Evolutionary conservation across 179 eudicot genomes (phyloP).

Genomic region (Drosera spatulata): DNA sequence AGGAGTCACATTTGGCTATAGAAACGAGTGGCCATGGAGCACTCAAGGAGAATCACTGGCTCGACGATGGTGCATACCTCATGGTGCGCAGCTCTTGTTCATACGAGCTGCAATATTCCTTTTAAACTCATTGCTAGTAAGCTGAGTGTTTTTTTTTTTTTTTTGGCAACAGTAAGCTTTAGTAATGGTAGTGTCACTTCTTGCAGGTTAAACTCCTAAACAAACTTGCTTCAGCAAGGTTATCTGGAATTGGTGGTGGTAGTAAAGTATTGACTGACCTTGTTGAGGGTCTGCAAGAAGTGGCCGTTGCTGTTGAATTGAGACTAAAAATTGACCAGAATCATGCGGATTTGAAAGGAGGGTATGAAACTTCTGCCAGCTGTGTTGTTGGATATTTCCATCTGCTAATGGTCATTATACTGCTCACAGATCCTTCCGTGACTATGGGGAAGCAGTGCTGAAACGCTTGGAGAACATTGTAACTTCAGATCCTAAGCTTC

Average conservation of each 20-base stretch:
- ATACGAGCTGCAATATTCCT: no score
- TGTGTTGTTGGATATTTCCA: no score
- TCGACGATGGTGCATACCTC: slow-evolving; percentile 98
- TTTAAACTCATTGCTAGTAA: no score
- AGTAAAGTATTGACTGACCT: slow-evolving; percentile 90
- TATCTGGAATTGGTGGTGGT: slow-evolving; percentile 58
- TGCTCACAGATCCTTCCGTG: slow-evolving; percentile 22
- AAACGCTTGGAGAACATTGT: slow-evolving; percentile 61
- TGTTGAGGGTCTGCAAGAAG: slow-evolving; percentile 80
- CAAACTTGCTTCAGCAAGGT: slow-evolving; percentile 92
- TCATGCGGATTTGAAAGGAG: slow-evolving; percentile 84
- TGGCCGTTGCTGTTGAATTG: slow-evolving; percentile 68
- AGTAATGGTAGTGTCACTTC: background rate
- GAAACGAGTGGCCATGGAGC: slow-evolving; percentile 99
- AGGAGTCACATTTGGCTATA: slow-evolving; percentile 92
- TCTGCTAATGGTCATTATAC: no score
- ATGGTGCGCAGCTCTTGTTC: slow-evolving; percentile 43
- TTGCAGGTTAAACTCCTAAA: slow-evolving; percentile 87
- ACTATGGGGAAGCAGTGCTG: slow-evolving; percentile 83
- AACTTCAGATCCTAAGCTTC: slow-evolving; percentile 59
- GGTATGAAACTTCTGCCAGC: slow-evolving; percentile 32
- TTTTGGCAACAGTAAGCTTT: no score
- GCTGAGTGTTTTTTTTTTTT: no score
- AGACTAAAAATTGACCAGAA: slow-evolving; percentile 77
- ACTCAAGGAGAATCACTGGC: slow-evolving; percentile 97